Evolutionary conservation across 805 yeast genomes (phyloP).

Genomic region (Saitoella complicata): DNA sequence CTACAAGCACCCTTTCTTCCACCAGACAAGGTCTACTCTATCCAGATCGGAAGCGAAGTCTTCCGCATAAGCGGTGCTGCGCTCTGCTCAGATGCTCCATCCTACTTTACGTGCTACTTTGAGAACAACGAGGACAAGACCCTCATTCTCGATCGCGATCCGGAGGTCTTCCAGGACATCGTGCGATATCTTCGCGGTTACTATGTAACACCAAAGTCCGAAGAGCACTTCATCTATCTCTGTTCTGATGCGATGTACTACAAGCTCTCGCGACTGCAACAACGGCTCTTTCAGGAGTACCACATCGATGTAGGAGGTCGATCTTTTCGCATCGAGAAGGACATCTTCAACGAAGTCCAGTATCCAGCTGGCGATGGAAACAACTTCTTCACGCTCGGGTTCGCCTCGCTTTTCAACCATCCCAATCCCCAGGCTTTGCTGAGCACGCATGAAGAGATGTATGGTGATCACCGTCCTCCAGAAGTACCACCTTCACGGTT

Average conservation of each 20-base stretch:
- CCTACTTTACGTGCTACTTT: slow-evolving; percentile 69
- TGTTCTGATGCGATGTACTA: slow-evolving; percentile 61
- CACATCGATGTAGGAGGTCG: slow-evolving; percentile 42
- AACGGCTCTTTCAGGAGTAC: slow-evolving; percentile 35
- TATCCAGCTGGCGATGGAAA: slow-evolving; percentile 49
- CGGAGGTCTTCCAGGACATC: slow-evolving; percentile 49
- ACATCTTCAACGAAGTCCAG: slow-evolving; percentile 26
- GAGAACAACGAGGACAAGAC: slow-evolving; percentile 21
- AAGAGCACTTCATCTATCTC: slow-evolving; percentile 43
- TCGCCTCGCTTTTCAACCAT: slow-evolving; percentile 33
- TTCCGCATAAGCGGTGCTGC: slow-evolving; percentile 34
- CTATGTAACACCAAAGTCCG: slow-evolving; percentile 41
- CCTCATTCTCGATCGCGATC: slow-evolving; percentile 58
- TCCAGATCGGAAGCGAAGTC: slow-evolving; percentile 14
- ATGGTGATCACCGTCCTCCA: slow-evolving; percentile 52
- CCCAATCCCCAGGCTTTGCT: slow-evolving; percentile 28
- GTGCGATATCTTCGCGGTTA: slow-evolving; percentile 64
- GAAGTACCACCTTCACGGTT: slow-evolving; percentile 39
- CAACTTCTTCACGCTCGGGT: slow-evolving; percentile 56
- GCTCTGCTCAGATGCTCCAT: slow-evolving; percentile 70
- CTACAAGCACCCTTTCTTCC: slow-evolving; percentile 3
- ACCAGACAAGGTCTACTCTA: slow-evolving; percentile 12
- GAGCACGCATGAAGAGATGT: slow-evolving; percentile 27
- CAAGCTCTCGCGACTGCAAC: slow-evolving; percentile 40
- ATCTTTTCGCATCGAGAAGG: slow-evolving; percentile 43